phyloP scores from a whole-genome alignment of 106 monocot genomes.

The Allium sativum region DNA sequence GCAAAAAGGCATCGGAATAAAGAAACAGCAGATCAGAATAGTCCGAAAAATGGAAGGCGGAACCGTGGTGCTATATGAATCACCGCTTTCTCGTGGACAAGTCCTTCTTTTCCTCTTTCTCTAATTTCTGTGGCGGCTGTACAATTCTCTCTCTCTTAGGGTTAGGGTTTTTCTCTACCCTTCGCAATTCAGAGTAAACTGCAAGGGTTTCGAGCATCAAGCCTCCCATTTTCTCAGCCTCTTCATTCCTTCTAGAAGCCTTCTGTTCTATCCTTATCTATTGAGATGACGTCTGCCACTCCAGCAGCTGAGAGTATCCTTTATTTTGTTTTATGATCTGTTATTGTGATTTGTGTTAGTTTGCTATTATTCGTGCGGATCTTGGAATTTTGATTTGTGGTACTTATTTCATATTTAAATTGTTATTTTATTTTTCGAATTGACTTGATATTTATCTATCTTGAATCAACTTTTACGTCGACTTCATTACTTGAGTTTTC shows the following conservation, averaged over 20 bases:
- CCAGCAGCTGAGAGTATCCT: conserved; percentile 33
- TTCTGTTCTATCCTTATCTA: not conserved
- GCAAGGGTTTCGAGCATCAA: no score
- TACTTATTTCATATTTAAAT: not conserved
- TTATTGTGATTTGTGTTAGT: not conserved
- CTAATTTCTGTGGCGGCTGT: conserved; percentile 12
- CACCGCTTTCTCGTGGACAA: conserved; percentile 12
- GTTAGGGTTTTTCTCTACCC: conserved; percentile 14
- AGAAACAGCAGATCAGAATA: no score
- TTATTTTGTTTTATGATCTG: conserved; percentile 5
- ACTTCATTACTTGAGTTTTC: no score
- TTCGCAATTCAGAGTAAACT: no score
- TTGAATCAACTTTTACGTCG: not conserved
- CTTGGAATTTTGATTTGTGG: conserved; percentile 7
- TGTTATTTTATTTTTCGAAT: not conserved
- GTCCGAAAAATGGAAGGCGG: conserved; percentile 11
- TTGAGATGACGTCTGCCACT: conserved; percentile 25
- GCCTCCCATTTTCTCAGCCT: not conserved
- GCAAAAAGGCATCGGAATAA: no score
- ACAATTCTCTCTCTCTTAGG: conserved; percentile 19
- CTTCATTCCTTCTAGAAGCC: not conserved
- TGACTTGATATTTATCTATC: not conserved
- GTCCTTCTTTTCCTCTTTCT: conserved; percentile 8
- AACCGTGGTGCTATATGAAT: conserved; percentile 22
- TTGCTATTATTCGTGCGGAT: conserved; percentile 1